phyloP scores from a whole-genome alignment of 2,329 filamentous ascomycete species.

The Pseudogymnoascus sp. region DNA sequence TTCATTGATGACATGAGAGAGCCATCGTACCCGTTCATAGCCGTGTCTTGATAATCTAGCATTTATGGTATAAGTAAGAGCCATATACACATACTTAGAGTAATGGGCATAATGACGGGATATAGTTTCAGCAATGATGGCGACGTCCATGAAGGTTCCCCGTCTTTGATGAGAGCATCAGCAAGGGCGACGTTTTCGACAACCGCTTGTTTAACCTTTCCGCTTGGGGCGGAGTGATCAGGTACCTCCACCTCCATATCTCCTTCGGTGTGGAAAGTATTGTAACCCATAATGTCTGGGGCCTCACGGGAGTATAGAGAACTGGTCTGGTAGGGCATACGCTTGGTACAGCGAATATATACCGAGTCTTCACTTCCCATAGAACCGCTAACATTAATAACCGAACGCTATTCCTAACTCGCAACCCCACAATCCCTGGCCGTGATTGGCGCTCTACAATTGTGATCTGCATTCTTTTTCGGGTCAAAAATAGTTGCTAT shows the following conservation, averaged over 20 bases:
- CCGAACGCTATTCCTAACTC: background rate
- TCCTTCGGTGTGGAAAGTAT: background rate
- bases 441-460: background rate
- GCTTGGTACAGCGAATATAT: background rate
- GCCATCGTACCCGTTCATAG: background rate
- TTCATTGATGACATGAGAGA: conserved; percentile 41
- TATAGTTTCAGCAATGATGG: background rate
- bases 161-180: conserved; percentile 26
- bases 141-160: conserved; percentile 28
- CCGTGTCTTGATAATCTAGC: background rate
- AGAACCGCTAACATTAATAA: background rate
- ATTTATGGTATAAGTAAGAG: background rate
- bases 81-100: background rate
- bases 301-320: background rate
- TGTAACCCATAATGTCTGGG: background rate
- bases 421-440: background rate
- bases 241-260: background rate
- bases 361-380: background rate
- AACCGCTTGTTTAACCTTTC: background rate
- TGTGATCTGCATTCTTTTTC: background rate
- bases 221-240: background rate
- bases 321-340: background rate
- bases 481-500: background rate
- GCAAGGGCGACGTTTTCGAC: conserved; percentile 27
- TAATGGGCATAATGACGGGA: background rate